Conservation (phyloP, 192 early-diverging fungal genomes). For the Podila epicladia region DNA sequence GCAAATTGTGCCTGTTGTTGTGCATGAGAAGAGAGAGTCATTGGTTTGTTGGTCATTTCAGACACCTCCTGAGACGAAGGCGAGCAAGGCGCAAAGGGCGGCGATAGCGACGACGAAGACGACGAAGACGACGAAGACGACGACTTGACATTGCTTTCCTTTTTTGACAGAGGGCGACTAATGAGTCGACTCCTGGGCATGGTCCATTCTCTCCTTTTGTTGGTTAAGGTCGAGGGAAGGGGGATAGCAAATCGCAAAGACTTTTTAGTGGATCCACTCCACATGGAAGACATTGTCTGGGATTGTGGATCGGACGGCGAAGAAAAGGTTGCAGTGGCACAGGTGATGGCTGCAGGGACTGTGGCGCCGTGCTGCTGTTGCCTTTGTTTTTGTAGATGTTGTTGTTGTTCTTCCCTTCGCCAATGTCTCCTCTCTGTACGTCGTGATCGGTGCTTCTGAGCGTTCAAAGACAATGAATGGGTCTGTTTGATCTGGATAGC, state of each 20-base stretch:
- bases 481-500: conserved; percentile 20
- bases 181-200: conserved; percentile 1
- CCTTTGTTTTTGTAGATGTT: neutral
- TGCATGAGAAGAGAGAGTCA: neutral
- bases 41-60: neutral
- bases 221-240: neutral
- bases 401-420: neutral
- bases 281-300: neutral
- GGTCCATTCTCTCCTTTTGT: neutral
- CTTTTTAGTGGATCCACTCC: neutral
- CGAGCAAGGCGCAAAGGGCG: neutral
- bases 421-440: neutral
- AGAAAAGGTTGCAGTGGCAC: neutral
- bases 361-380: neutral
- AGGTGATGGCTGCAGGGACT: neutral
- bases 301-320: too few species aligned
- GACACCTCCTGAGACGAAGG: neutral
- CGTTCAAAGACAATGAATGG: neutral
- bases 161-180: conserved; percentile 21
- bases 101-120: neutral
- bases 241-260: neutral
- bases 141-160: conserved; percentile 38
- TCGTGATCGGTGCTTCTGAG: too few species aligned
- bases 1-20: neutral
- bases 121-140: neutral